Base-by-base conservation (phyloP, 2,329 filamentous ascomycete genomes). In the Colletotrichum neosansevieriae region DNA sequence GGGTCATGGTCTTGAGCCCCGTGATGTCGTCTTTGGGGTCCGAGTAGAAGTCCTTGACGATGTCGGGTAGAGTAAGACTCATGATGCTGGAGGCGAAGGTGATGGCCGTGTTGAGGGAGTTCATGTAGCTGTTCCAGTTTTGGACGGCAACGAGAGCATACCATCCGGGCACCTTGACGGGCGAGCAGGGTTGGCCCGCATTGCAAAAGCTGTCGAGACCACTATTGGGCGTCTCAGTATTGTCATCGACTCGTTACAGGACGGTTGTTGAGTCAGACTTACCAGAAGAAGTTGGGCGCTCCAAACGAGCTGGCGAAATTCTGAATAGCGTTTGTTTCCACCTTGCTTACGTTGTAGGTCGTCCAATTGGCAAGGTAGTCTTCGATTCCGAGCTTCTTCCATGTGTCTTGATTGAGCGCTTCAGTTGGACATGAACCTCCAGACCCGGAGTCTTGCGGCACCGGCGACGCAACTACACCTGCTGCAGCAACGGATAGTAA, bases 61-160 rank as follows among this genome's bases (percentile, higher is more conserved):
- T 64, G 4, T 47, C 62, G n/a, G 61, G 69, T 6, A 72, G 64
- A 15, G 42, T 57, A 24, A 67, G 58, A 17, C 50, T 47, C 32
- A 71, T 29, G 44, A 71, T 72, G 60, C 58, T 69, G 4, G 58
- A 67, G 34, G 69, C 63, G 38, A 67, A 67, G n/a, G 21, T 60
- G 44, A 71, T 50, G 49, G 68, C 64, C 1, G 59, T 66, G 64
- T 65, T 63, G 45, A 65, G 49, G 21, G 56, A 68, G 54, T 70
- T 50, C 34, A 71, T 66, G 57, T 66, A 66, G 63, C 49, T 66
- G 49, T 66, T 66, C 63, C 63, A 61, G 63, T 66, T 66, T n/a
- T 66, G 63, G 13, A 66, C 29, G 24, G 63, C 56, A 7, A 66
- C 63, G 6, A 61, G 42, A 38, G 50, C 63, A 32, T 64, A 57